A percentile compares a stretch with the other conserved stretches of the same genome.
Conservation (phyloP, 495 filamentous ascomycete species). For the Aspergillus taichungensis region DNA sequence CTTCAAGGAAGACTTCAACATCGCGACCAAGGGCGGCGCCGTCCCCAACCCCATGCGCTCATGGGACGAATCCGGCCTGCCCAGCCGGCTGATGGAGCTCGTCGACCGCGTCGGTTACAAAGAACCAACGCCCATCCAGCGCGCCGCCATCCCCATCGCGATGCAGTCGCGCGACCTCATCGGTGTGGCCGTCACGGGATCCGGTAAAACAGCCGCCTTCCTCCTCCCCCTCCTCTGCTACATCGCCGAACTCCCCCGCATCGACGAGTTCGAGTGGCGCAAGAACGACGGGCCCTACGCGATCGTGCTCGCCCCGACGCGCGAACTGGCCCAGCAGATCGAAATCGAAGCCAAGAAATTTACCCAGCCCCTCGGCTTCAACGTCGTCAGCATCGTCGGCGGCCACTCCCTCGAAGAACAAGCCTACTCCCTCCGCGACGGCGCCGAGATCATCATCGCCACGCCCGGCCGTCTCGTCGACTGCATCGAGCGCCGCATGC, state of each 20-base stretch:
- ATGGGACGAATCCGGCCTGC: slow-evolving; percentile 81
- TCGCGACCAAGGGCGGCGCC: slow-evolving; percentile 78
- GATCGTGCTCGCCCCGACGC: slow-evolving; percentile 93
- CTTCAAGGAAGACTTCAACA: slow-evolving; percentile 99
- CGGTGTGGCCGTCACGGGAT: slow-evolving; percentile 96
- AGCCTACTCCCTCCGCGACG: slow-evolving; percentile 84
- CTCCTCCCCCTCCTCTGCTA: slow-evolving; percentile 91
- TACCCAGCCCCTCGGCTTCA: slow-evolving; percentile 84
- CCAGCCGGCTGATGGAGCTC: slow-evolving; percentile 72
- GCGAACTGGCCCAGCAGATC: slow-evolving; percentile 97
- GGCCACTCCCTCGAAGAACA: slow-evolving; percentile 95
- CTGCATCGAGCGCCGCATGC: slow-evolving; percentile 85
- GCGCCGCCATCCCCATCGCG: slow-evolving; percentile 92
- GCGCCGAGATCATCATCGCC: slow-evolving; percentile 97
- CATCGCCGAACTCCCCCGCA: slow-evolving; percentile 80
- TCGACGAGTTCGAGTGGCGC: slow-evolving; percentile 66
- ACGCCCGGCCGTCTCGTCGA: slow-evolving; percentile 96
- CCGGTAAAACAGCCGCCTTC: slow-evolving; percentile 97
- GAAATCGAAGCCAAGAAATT: slow-evolving; percentile 93
- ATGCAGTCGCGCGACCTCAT: slow-evolving; percentile 90
- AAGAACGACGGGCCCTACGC: slow-evolving; percentile 97
- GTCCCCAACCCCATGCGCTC: slow-evolving; percentile 96
- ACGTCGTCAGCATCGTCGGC: slow-evolving; percentile 93
- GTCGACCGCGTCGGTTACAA: slow-evolving; percentile 83
- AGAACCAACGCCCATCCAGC: slow-evolving; percentile 85